phyloP scores from a whole-genome alignment of 805 yeast genomes.

The Blastobotrys robertii region DNA sequence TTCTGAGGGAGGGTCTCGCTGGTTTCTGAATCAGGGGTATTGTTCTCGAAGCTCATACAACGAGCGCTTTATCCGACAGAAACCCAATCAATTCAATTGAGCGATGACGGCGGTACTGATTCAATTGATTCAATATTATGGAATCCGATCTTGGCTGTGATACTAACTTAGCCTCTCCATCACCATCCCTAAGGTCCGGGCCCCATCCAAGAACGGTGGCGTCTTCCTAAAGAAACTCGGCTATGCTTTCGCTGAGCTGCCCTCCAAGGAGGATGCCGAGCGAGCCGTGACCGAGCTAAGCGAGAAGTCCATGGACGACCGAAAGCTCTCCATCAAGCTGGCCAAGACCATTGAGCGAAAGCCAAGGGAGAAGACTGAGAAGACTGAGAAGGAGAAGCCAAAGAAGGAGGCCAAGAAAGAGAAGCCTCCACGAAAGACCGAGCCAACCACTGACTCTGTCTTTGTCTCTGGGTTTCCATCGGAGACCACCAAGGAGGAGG shows the following conservation, averaged over 20 bases:
- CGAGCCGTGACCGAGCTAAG: constrained; percentile 34
- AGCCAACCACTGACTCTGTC: constrained; percentile 45
- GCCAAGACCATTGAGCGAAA: constrained; percentile 28
- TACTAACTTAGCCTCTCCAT: constrained; percentile 4
- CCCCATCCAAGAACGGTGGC: constrained; percentile 9
- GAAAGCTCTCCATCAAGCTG: constrained; percentile 23
- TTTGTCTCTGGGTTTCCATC: constrained; percentile 54
- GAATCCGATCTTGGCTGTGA: too few species aligned
- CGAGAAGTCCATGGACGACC: constrained; percentile 24
- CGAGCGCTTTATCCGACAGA: too few species aligned
- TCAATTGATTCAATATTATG: too few species aligned
- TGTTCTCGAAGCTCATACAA: too few species aligned
- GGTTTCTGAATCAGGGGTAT: background rate
- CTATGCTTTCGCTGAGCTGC: constrained; percentile 42
- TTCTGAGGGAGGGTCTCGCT: background rate
- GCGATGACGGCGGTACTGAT: too few species aligned
- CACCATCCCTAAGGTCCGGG: constrained; percentile 30
- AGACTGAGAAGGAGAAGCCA: constrained; percentile 46
- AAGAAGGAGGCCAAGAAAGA: constrained; percentile 22
- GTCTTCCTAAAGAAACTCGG: constrained; percentile 32
- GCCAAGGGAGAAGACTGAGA: constrained; percentile 8
- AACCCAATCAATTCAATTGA: too few species aligned
- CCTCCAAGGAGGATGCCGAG: constrained; percentile 31
- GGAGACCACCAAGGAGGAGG: constrained; percentile 37
- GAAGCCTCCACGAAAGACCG: constrained; percentile 15